Percentiles rank a stretch among this genome's conserved stretches.
These are phyloP conservation scores for Asclepias syriaca DNA, from an alignment of 257 asterid genomes.

Conservation along the genomic window DNA sequence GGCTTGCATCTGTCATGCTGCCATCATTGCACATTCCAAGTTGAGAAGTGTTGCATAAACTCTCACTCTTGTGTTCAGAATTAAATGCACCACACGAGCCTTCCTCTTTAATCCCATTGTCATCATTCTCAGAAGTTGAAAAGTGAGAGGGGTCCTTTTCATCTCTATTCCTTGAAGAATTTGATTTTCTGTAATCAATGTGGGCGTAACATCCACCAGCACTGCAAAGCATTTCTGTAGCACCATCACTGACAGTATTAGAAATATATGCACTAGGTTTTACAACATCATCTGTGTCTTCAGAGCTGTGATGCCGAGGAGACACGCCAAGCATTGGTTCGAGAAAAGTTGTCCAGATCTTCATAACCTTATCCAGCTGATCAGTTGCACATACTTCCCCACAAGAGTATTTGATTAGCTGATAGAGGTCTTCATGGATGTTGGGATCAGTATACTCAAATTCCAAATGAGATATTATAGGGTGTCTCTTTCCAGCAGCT, in stretches of 20 bases:
- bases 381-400: conserved; percentile 78
- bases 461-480: conserved; percentile 56
- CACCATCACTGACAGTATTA: conserved; percentile 21
- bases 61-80: conserved; percentile 22
- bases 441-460: conserved; percentile 66
- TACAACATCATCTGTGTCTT: conserved; percentile 32
- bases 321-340: conserved; percentile 71
- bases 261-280: conserved; percentile 24
- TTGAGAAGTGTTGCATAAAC: conserved; percentile 29
- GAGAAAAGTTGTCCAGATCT: conserved; percentile 71
- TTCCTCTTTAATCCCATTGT: conserved; percentile 30
- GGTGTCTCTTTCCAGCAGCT: conserved; percentile 61
- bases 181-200: conserved; percentile 29
- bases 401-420: conserved; percentile 71
- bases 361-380: conserved; percentile 65
- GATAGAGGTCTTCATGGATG: conserved; percentile 75
- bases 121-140: conserved; percentile 35
- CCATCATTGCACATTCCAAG: conserved; percentile 34
- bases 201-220: conserved; percentile 30
- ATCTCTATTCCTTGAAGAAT: conserved; percentile 28
- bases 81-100: conserved; percentile 27
- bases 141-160: conserved; percentile 28
- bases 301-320: conserved; percentile 34
- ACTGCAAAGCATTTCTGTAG: conserved; percentile 33
- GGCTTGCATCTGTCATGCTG: conserved; percentile 26